A percentile compares a stretch with the other conserved stretches of the same genome.
These are phyloP conservation scores for Wickerhamiella australiensis DNA, from an alignment of 805 yeast genomes.

Conservation along the genomic window DNA sequence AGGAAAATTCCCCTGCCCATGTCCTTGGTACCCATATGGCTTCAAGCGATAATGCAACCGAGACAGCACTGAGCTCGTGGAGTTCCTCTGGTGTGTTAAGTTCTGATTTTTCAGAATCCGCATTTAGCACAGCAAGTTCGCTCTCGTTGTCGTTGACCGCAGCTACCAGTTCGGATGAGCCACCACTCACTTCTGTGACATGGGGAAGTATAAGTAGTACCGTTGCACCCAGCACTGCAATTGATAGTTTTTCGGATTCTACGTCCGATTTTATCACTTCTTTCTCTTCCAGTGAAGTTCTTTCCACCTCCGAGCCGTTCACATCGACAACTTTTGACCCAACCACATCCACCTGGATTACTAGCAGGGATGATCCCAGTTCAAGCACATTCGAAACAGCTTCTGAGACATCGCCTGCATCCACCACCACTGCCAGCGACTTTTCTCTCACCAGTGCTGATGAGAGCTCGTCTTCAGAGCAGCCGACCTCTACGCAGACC, in stretches of 20 bases:
- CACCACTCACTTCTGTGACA: constrained; percentile 1
- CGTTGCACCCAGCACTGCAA: neutral
- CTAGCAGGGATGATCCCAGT: neutral
- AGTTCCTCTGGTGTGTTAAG: neutral
- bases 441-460: neutral
- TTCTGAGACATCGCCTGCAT: neutral
- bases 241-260: neutral
- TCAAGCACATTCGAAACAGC: neutral
- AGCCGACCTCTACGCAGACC: no score
- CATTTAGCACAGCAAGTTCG: neutral
- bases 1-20: neutral
- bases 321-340: neutral
- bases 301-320: neutral
- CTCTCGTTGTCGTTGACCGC: constrained; percentile 3
- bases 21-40: neutral
- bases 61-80: neutral
- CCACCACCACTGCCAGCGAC: neutral
- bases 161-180: constrained; percentile 4
- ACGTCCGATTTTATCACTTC: neutral
- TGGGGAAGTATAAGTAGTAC: constrained; percentile 6
- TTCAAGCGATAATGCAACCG: neutral
- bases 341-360: neutral
- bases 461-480: neutral
- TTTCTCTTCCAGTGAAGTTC: neutral
- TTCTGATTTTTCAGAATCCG: neutral